Evolutionary conservation across 2,329 filamentous ascomycete species (phyloP).

Genomic region (Nigrospora sphaerica): DNA sequence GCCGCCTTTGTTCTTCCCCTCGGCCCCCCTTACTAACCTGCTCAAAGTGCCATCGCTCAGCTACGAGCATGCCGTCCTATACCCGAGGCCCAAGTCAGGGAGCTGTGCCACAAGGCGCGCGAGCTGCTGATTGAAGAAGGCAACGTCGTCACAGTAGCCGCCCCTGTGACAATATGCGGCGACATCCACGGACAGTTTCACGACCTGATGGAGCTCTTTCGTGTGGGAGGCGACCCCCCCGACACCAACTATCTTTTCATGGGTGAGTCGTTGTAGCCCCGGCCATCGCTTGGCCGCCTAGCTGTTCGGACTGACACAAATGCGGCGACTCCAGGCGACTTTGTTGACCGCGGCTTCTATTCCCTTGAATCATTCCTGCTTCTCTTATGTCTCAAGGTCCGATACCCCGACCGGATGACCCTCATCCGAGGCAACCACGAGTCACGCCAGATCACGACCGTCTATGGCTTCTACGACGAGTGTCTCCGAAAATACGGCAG

Average conservation of each 20-base stretch:
- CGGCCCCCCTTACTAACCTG: constrained; percentile 4
- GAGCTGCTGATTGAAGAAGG: constrained; percentile 96
- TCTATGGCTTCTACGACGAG: constrained; percentile 99
- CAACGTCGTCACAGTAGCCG: constrained; percentile 92
- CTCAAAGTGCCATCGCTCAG: constrained; percentile 78
- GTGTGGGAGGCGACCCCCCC: constrained; percentile 86
- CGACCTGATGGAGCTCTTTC: constrained; percentile 93
- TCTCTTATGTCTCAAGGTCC: constrained; percentile 93
- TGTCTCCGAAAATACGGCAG: constrained; percentile 98
- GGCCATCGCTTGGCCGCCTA: background rate
- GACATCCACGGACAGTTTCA: constrained; percentile 97
- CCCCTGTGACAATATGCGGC: constrained; percentile 95
- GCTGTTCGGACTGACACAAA: background rate
- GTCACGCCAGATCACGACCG: constrained; percentile 96
- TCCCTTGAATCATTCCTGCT: constrained; percentile 97
- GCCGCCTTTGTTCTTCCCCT: constrained; percentile 2
- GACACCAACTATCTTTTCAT: constrained; percentile 98
- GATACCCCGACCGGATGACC: constrained; percentile 95
- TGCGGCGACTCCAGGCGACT: constrained; percentile 60
- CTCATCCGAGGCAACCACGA: constrained; percentile 99
- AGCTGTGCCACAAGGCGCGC: constrained; percentile 93
- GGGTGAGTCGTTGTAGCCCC: constrained; percentile 44
- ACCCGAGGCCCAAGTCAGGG: constrained; percentile 88
- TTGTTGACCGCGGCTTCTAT: constrained; percentile 97
- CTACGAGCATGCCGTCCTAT: constrained; percentile 94